Evolutionary conservation across 1,139 yeast genomes (phyloP).

Genomic region (Debaryomyces sp.): DNA sequence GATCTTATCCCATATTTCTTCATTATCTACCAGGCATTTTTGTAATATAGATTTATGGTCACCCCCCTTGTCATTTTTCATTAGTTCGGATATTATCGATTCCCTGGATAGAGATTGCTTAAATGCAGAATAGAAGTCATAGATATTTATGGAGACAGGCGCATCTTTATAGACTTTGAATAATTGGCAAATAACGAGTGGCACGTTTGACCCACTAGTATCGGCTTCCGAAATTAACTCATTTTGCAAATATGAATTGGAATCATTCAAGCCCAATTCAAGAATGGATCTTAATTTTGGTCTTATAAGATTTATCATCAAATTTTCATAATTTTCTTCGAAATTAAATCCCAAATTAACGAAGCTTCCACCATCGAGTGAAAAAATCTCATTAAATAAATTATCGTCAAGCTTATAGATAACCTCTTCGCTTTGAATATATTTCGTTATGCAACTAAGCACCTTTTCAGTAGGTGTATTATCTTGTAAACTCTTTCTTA

Average conservation of each 20-base stretch:
- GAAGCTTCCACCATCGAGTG: conserved; percentile 37
- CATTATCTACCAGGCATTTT: conserved; percentile 19
- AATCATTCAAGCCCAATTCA: conserved; percentile 35
- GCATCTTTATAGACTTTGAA: conserved; percentile 82
- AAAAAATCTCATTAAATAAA: conserved; percentile 42
- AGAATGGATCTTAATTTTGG: conserved; percentile 39
- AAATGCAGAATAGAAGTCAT: conserved; percentile 77
- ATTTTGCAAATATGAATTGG: conserved; percentile 31
- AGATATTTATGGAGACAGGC: conserved; percentile 69
- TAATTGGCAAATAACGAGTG: conserved; percentile 59
- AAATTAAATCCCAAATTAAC: conserved; percentile 20
- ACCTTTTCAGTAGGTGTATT: neutral
- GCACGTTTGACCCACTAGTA: conserved; percentile 20
- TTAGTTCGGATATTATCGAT: conserved; percentile 36
- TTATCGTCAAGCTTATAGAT: conserved; percentile 4
- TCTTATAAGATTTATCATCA: conserved; percentile 42
- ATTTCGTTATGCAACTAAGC: neutral
- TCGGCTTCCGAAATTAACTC: conserved; percentile 18
- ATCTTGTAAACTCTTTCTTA: neutral
- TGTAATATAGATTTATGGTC: conserved; percentile 3
- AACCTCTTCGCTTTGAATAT: conserved; percentile 3
- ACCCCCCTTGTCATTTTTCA: neutral
- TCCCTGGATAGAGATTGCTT: conserved; percentile 52
- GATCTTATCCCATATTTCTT: conserved; percentile 47
- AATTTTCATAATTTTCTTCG: conserved; percentile 42